Evolutionary conservation across 306 rosid species (phyloP).

Genomic region (Begonia masoniana): DNA sequence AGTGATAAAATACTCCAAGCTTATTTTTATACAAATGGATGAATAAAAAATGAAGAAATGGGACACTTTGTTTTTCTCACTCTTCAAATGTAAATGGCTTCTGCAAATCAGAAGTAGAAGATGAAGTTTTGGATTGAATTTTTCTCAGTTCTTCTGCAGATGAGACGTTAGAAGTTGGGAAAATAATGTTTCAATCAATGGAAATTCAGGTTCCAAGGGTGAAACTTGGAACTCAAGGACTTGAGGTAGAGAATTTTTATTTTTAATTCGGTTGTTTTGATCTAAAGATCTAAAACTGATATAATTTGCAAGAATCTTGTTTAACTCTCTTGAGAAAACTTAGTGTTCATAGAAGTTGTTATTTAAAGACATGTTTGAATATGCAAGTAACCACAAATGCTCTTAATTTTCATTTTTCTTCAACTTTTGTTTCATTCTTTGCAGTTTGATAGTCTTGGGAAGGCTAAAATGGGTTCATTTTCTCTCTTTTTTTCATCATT

Average conservation of each 20-base stretch:
- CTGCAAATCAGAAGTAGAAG: background rate
- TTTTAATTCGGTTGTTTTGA: no score
- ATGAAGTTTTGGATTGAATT: background rate
- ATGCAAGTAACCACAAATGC: background rate
- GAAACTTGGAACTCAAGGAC: slow-evolving; percentile 38
- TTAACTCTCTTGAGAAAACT: background rate
- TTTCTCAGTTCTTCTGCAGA: background rate
- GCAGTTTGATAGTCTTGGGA: no score
- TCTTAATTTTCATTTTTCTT: background rate
- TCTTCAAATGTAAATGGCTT: no score
- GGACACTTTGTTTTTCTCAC: background rate
- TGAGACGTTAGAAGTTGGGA: background rate
- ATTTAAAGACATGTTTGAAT: background rate
- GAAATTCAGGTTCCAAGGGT: slow-evolving; percentile 23
- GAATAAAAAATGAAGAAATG: background rate
- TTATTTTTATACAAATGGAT: background rate
- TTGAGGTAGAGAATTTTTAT: slow-evolving; percentile 15
- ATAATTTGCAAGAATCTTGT: no score
- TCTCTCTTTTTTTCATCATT: no score
- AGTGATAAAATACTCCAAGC: background rate
- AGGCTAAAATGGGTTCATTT: no score
- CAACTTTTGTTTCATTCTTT: background rate
- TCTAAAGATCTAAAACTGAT: no score
- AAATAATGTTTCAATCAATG: slow-evolving; percentile 18
- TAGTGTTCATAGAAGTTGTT: no score